Conservation (phyloP, 129 eudicot genomes). For the Saussurea involucrata region DNA sequence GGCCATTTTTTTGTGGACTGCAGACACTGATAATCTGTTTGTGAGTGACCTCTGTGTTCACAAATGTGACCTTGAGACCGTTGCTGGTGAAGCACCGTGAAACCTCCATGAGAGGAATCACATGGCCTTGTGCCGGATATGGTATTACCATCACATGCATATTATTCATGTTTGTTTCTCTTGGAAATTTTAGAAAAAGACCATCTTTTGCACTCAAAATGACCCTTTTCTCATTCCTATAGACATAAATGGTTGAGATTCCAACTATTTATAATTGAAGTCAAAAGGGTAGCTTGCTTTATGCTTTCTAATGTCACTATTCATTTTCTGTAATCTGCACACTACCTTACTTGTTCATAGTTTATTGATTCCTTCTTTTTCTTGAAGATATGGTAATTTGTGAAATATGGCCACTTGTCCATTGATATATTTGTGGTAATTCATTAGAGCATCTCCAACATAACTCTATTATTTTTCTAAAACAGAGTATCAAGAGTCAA, state of each 20-base stretch:
- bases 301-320: no score
- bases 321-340: no score
- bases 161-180: neutral
- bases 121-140: conserved; percentile 73
- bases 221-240: neutral
- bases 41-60: conserved; percentile 45
- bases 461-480: no score
- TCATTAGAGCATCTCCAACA: no score
- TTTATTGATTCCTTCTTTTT: no score
- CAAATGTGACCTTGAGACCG: conserved; percentile 44
- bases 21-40: conserved; percentile 21
- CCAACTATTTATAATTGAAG: neutral
- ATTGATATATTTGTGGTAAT: no score
- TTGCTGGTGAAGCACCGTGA: conserved; percentile 24
- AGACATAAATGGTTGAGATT: neutral
- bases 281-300: no score
- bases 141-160: conserved; percentile 38
- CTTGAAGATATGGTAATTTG: no score
- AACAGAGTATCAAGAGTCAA: no score
- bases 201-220: neutral
- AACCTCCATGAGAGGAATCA: conserved; percentile 51
- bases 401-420: no score
- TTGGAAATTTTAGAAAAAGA: neutral
- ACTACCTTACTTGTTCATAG: no score
- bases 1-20: conserved; percentile 5